phyloP scores from a whole-genome alignment of 257 asterid species.

The Handroanthus guayacan region DNA sequence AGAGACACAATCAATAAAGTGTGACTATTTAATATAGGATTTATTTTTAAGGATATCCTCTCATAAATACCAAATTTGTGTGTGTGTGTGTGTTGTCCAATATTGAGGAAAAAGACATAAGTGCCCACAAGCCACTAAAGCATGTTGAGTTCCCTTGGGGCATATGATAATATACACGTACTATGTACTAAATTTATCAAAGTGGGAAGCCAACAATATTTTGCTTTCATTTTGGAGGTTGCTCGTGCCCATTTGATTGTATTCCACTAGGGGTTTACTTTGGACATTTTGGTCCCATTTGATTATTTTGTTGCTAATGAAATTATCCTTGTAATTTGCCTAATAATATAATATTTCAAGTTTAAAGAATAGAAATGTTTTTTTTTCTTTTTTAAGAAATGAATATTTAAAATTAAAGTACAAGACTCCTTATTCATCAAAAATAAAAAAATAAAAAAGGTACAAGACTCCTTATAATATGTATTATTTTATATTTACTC shows the following conservation, averaged over 20 bases:
- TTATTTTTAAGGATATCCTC: too few relatives aligned
- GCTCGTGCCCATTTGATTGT: constrained; percentile 14
- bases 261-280: not conserved
- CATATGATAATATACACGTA: not conserved
- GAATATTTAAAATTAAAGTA: not conserved
- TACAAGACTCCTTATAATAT: too few relatives aligned
- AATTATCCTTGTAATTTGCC: too few relatives aligned
- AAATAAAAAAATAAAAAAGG: not conserved
- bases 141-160: not conserved
- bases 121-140: constrained; percentile 14
- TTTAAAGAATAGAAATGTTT: not conserved
- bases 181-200: not conserved
- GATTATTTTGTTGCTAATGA: not conserved
- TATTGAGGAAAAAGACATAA: not conserved
- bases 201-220: constrained; percentile 3
- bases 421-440: not conserved
- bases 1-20: too few relatives aligned
- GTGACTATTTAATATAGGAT: too few relatives aligned
- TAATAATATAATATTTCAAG: not conserved
- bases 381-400: too few relatives aligned
- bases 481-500: too few relatives aligned
- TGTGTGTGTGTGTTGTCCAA: not conserved
- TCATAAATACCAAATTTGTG: too few relatives aligned
- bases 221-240: constrained; percentile 18
- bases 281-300: constrained; percentile 23